Percentiles rank a stretch among this genome's conserved stretches.
These are phyloP conservation scores for Colletotrichum limetticola DNA, from an alignment of 2,329 filamentous ascomycete species.

Conservation along the genomic window DNA sequence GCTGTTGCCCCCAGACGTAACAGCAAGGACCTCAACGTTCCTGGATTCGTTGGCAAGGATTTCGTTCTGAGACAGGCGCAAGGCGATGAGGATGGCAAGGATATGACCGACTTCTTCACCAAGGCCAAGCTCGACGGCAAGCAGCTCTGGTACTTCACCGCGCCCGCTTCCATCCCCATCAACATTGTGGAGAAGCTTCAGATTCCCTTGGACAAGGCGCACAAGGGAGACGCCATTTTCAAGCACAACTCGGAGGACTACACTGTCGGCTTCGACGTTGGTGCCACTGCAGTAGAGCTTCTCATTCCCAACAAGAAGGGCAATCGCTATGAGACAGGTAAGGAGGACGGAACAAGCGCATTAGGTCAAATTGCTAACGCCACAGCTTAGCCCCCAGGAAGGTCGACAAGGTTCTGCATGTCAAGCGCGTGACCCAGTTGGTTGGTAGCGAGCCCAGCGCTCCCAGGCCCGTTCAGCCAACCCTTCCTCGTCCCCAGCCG, in stretches of 20 bases:
- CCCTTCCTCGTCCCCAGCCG: constrained; percentile 70
- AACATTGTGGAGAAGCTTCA: constrained; percentile 73
- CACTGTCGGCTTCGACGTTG: constrained; percentile 64
- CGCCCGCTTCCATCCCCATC: constrained; percentile 76
- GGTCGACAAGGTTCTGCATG: constrained; percentile 70
- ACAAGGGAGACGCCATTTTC: constrained; percentile 65
- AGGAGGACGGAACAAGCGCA: constrained; percentile 39
- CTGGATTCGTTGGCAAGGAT: constrained; percentile 60
- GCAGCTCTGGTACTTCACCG: constrained; percentile 84
- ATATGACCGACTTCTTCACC: constrained; percentile 66
- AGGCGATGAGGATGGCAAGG: constrained; percentile 52
- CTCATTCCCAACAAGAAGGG: constrained; percentile 68
- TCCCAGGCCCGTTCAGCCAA: constrained; percentile 56
- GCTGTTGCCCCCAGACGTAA: constrained; percentile 44
- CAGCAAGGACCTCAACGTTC: constrained; percentile 47
- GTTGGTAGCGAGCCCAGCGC: constrained; percentile 48
- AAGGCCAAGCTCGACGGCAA: constrained; percentile 72
- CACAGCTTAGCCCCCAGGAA: constrained; percentile 44
- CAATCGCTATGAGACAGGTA: constrained; percentile 65
- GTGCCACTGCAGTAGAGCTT: constrained; percentile 66
- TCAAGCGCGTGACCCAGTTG: constrained; percentile 72
- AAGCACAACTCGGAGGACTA: constrained; percentile 73
- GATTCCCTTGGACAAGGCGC: constrained; percentile 66
- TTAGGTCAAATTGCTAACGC: neutral
- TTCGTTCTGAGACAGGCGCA: constrained; percentile 64